phyloP scores from a whole-genome alignment of 768 basidiomycete species.

The Termitomyces sp. region DNA sequence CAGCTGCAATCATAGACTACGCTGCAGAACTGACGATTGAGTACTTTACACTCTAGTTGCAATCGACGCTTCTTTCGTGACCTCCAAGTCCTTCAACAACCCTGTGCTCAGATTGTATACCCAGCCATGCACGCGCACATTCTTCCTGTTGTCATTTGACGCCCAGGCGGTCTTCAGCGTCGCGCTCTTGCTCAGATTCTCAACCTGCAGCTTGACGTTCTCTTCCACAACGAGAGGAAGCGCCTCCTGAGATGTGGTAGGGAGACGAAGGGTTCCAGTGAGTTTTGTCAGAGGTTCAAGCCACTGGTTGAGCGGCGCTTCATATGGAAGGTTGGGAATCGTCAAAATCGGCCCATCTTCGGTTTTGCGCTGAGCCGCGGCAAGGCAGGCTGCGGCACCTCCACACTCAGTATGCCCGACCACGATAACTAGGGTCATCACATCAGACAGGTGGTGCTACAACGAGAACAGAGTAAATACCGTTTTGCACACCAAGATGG shows the following conservation, averaged over 20 bases:
- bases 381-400: slow-evolving; percentile 59
- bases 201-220: slow-evolving; percentile 57
- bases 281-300: slow-evolving; percentile 52
- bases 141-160: slow-evolving; percentile 36
- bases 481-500: slow-evolving; percentile 70
- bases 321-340: slow-evolving; percentile 29
- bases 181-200: slow-evolving; percentile 43
- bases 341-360: slow-evolving; percentile 29
- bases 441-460: slow-evolving; percentile 29
- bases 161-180: slow-evolving; percentile 48
- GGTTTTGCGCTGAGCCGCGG: slow-evolving; percentile 35
- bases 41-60: neutral
- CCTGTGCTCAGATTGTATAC: slow-evolving; percentile 65
- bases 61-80: slow-evolving; percentile 41
- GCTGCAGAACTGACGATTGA: no score
- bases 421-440: slow-evolving; percentile 55
- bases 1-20: no score
- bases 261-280: slow-evolving; percentile 43
- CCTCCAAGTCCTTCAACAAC: slow-evolving; percentile 50
- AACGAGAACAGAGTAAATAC: slow-evolving; percentile 44
- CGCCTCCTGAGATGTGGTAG: slow-evolving; percentile 31
- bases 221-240: slow-evolving; percentile 49
- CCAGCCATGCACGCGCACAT: slow-evolving; percentile 67
- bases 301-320: slow-evolving; percentile 64
- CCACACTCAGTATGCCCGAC: slow-evolving; percentile 86